phyloP scores from a whole-genome alignment of 2,329 filamentous ascomycete species.

The Cladosporium velox region DNA sequence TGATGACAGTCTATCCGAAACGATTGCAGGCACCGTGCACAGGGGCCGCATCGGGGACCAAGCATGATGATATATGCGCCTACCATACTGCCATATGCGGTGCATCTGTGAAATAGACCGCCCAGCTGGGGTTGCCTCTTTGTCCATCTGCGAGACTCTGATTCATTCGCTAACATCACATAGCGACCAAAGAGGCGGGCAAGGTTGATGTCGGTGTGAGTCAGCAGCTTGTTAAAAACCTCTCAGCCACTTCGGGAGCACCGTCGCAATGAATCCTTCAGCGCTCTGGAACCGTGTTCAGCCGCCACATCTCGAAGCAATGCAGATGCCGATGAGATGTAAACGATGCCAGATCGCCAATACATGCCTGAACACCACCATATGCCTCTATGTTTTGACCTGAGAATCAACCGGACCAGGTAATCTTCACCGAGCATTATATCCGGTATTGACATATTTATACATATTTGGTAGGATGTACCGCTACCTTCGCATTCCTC shows the following conservation, averaged over 20 bases:
- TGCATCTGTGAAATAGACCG: neutral
- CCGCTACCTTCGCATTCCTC: neutral
- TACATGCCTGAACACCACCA: neutral
- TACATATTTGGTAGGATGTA: neutral
- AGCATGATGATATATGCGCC: neutral
- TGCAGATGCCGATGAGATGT: neutral
- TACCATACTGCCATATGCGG: neutral
- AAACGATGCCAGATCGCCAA: neutral
- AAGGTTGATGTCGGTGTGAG: neutral
- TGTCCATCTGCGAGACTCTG: neutral
- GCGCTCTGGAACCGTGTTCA: neutral
- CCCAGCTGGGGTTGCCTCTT: too few relatives aligned
- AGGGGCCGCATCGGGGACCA: neutral
- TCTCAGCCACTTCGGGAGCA: neutral
- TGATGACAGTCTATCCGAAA: neutral
- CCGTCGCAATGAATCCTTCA: neutral
- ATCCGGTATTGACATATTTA: neutral
- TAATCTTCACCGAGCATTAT: neutral
- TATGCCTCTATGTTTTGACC: neutral
- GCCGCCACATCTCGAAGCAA: neutral
- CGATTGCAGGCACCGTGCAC: neutral
- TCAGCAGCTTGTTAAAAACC: neutral
- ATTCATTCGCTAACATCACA: neutral
- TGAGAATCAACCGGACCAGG: neutral
- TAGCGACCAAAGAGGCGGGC: neutral